Base-by-base conservation (phyloP, 129 eudicot genomes). In the Deinandra increscens region DNA sequence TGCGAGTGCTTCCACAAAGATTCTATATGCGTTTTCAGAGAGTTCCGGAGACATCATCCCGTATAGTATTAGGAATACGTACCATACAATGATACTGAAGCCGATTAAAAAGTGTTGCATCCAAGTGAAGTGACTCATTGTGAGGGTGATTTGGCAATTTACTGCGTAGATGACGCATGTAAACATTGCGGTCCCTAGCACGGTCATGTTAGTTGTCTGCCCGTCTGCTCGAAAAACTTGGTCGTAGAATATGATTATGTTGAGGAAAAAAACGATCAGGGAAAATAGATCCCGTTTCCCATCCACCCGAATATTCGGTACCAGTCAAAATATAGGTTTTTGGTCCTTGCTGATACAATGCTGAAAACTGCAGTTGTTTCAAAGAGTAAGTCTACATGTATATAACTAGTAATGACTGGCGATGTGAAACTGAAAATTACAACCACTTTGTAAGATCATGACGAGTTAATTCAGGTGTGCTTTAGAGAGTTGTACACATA, bases 321-420 rank as follows among this genome's bases (percentile, higher is more conserved):
- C 98, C 98, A 91, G 83, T 86, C 95, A 55, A 91, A 91, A 80
- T 88, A 91, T 43, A 91, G 63, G 78, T 91, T 91, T 81, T 75
- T 81, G 96, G 94, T n/a, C 98, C 98, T 88, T 91, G 96, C 58
- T 88, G 98, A 71, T 91, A 91, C 37, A 91, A 76, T 17, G 98
- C 96, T 26, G 98, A 96, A 72, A 91, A 91, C 98, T 91, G 91
- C 76, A 81, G 56, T 60, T 10, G 9, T 22, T 60, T 60, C 15
- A 18, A 44, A 6, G 12, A 66, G 19, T n/a, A 6, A 3, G 8
- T 70, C 4, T 38, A 4, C 13, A 39, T 18, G 11, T 9, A 2
- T 31, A 20, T 9, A 36, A 53, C 37, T 33, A n/a, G n/a, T n/a
- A n/a, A n/a, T n/a, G n/a, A n/a, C n/a, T n/a, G n/a, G n/a, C n/a